These are phyloP conservation scores for Cajanus cajan DNA, from an alignment of 306 rosid genomes.

Conservation along the genomic window DNA sequence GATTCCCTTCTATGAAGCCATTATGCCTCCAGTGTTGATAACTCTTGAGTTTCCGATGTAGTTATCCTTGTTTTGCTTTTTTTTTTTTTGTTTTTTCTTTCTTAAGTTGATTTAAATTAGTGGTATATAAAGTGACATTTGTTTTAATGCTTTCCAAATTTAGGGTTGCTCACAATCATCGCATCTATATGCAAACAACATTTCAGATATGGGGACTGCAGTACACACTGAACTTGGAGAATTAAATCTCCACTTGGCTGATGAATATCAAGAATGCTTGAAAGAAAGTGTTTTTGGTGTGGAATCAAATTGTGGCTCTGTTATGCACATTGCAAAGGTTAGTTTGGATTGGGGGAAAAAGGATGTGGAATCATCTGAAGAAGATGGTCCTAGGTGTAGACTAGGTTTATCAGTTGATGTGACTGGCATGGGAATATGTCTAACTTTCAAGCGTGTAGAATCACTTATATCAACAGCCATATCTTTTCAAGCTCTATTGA, in stretches of 20 bases:
- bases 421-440: constrained; percentile 79
- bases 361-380: constrained; percentile 80
- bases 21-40: constrained; percentile 22
- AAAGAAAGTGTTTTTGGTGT: constrained; percentile 83
- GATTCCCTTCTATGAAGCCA: not conserved
- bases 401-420: constrained; percentile 80
- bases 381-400: constrained; percentile 57
- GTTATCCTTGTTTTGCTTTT: constrained; percentile 13
- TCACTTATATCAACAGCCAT: constrained; percentile 82
- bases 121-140: constrained; percentile 20
- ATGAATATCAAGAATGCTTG: constrained; percentile 89
- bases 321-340: constrained; percentile 83
- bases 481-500: constrained; percentile 70
- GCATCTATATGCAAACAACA: constrained; percentile 86
- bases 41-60: not conserved
- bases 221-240: constrained; percentile 93
- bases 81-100: no score
- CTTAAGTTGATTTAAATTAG: not conserved
- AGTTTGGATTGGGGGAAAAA: constrained; percentile 93
- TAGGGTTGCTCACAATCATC: constrained; percentile 95
- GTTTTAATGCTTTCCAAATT: constrained; percentile 39
- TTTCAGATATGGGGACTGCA: constrained; percentile 74
- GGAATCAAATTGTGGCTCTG: constrained; percentile 89
- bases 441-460: constrained; percentile 76
- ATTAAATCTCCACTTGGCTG: constrained; percentile 85